These are phyloP conservation scores for Ceratocystis albifundus DNA, from an alignment of 2,329 filamentous ascomycete species.

Conservation along the genomic window DNA sequence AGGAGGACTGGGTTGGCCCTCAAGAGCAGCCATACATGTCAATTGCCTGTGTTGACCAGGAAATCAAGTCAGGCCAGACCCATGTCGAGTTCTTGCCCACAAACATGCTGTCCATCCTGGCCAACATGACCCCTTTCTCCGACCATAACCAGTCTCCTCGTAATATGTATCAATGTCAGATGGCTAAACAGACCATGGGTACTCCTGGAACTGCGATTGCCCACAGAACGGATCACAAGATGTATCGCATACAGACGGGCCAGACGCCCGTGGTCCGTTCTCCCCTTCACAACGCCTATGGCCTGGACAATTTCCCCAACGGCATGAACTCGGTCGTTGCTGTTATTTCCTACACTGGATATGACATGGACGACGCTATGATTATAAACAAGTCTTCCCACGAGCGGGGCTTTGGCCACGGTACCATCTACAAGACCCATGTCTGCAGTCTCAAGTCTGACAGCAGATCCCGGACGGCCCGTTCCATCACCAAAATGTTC, in stretches of 20 bases:
- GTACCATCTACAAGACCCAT: conserved; percentile 96
- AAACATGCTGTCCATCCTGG: conserved; percentile 92
- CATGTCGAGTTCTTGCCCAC: conserved; percentile 92
- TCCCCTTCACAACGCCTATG: conserved; percentile 89
- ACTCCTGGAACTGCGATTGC: conserved; percentile 76
- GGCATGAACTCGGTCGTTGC: conserved; percentile 91
- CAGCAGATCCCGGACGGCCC: conserved; percentile 51
- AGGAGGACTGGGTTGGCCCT: conserved; percentile 78
- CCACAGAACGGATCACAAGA: conserved; percentile 93
- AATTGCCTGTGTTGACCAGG: conserved; percentile 79
- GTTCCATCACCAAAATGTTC: conserved; percentile 68
- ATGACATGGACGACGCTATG: conserved; percentile 99
- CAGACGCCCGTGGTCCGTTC: conserved; percentile 90
- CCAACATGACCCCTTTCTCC: conserved; percentile 97
- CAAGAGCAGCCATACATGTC: conserved; percentile 98
- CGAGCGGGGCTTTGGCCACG: conserved; percentile 89
- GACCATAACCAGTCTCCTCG: conserved; percentile 97
- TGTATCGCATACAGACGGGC: conserved; percentile 86
- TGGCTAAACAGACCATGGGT: conserved; percentile 99
- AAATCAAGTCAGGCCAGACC: conserved; percentile 79
- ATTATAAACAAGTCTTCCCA: conserved; percentile 96
- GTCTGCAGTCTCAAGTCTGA: conserved; percentile 78
- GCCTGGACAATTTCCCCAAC: conserved; percentile 95
- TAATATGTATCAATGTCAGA: conserved; percentile 99
- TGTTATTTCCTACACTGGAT: conserved; percentile 96